A percentile compares a stretch with the other conserved stretches of the same genome.
phyloP scores from a whole-genome alignment of 2,329 filamentous ascomycete genomes.

The Fusarium succisae region DNA sequence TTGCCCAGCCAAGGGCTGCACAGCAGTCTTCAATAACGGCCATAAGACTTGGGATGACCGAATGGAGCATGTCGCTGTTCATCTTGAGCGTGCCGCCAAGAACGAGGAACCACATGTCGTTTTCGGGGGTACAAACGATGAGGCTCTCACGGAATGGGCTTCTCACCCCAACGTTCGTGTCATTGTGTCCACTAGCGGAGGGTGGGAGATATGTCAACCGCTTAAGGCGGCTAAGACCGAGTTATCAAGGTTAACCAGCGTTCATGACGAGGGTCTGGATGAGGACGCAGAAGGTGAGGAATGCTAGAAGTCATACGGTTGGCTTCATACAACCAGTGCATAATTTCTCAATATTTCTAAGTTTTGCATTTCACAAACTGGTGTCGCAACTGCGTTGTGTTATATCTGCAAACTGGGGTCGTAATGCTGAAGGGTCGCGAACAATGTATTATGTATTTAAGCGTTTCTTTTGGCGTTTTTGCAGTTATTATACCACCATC shows the following conservation, averaged over 20 bases:
- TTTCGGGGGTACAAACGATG: constrained; percentile 53
- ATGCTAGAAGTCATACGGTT: constrained; percentile 3
- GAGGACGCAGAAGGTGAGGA: constrained; percentile 46
- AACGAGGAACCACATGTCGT: constrained; percentile 42
- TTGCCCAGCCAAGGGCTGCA: constrained; percentile 72
- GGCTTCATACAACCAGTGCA: not conserved
- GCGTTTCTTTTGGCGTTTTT: not conserved
- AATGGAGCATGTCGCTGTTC: constrained; percentile 88
- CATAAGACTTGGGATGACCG: constrained; percentile 77
- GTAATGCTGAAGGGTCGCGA: not conserved
- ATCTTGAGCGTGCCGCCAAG: constrained; percentile 67
- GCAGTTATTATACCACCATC: constrained; percentile 18
- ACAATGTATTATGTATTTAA: not conserved
- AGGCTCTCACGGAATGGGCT: constrained; percentile 54
- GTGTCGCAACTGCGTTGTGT: not conserved
- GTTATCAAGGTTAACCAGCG: constrained; percentile 10
- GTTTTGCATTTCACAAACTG: not conserved
- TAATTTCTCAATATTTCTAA: not conserved
- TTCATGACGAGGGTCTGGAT: constrained; percentile 14
- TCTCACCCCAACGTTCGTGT: constrained; percentile 50
- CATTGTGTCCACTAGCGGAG: constrained; percentile 39
- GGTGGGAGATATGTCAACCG: constrained; percentile 49
- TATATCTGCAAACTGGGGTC: not conserved
- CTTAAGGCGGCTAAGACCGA: constrained; percentile 37
- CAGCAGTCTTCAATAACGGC: constrained; percentile 65